A percentile compares a stretch with the other conserved stretches of the same genome.
Conservation (phyloP, 305 asterid species). For the Fraxinus angustifolia region DNA sequence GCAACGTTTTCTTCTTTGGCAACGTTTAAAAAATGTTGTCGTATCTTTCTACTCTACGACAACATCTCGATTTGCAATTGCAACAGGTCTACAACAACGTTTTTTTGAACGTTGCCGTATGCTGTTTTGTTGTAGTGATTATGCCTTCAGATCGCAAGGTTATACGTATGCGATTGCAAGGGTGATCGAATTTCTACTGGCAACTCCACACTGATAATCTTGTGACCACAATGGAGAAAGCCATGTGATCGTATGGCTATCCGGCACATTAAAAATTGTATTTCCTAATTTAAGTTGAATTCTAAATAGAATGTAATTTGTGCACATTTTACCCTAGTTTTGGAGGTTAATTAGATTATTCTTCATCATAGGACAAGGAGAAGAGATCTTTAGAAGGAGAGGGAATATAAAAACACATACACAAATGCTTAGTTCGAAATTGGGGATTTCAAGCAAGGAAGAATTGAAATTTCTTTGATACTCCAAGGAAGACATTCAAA, state of each 20-base stretch:
- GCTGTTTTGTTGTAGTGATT: too few relatives aligned
- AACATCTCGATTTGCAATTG: too few relatives aligned
- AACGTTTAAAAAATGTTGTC: too few relatives aligned
- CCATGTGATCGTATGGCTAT: not conserved
- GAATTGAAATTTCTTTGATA: not conserved
- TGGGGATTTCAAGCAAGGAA: not conserved
- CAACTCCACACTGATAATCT: not conserved
- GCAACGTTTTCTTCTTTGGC: too few relatives aligned
- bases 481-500: too few relatives aligned
- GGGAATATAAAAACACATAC: not conserved
- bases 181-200: not conserved
- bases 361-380: not conserved
- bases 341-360: not conserved
- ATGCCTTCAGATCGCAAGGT: not conserved
- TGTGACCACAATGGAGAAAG: not conserved
- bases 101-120: too few relatives aligned
- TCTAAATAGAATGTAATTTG: too few relatives aligned
- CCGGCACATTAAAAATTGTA: too few relatives aligned
- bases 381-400: not conserved
- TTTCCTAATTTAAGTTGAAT: too few relatives aligned
- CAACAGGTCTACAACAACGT: too few relatives aligned
- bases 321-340: not conserved
- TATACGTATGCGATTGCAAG: not conserved
- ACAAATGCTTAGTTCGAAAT: not conserved
- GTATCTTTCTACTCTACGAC: too few relatives aligned